Evolutionary conservation across 306 rosid genomes (phyloP), one percentile per base, ranked within the genome.

Genomic region (Rosa multiflora): DNA sequence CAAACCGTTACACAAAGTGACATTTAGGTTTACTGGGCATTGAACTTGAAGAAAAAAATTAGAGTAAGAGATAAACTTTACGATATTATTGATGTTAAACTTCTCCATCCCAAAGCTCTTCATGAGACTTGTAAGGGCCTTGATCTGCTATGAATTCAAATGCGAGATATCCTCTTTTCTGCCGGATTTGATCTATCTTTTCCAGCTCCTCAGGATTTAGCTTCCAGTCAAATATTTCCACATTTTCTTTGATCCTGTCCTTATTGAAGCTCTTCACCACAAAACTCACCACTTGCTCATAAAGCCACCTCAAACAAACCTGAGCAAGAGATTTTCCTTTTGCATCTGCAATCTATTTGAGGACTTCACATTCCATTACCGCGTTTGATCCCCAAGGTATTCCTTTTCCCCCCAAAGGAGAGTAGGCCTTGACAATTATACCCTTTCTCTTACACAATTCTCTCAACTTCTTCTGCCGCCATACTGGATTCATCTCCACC

Each of bases 401-500:
- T 0, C 89, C 89, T 35, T 39, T 52, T 2, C 75, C 86, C 0
- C 90, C 92, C 18, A 87, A 20, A 37, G 92, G 86, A 79, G 90
- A 83, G 52, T 73, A 87, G 42, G 92, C 90, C 1, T 82, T 79
- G 21, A 89, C 62, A 21, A 75, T 67, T 8, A 89, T 79, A 10
- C 76, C 89, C 58, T 89, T 87, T 62, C 1, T 68, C 29, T 70
- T 10, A 32, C 92, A 89, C 55, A 78, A 83, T 53, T 85, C 82
- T 37, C 83, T 85, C 18, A 83, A 10, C 46, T 79, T 67, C 13
- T 70, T 74, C 72, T 86, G 92, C 71, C 79, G 87, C 88, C 92
- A 89, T 12, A 56, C 26, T 0, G 88, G 84, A 68, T 72, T 89
- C 87, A 89, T 80, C 78, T 87, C 90, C 74, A 87, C 90, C 92